Evolutionary conservation across 2,329 filamentous ascomycete species (phyloP), one percentile per base, ranked within the genome.

Genomic region (Fusarium newnesense): DNA sequence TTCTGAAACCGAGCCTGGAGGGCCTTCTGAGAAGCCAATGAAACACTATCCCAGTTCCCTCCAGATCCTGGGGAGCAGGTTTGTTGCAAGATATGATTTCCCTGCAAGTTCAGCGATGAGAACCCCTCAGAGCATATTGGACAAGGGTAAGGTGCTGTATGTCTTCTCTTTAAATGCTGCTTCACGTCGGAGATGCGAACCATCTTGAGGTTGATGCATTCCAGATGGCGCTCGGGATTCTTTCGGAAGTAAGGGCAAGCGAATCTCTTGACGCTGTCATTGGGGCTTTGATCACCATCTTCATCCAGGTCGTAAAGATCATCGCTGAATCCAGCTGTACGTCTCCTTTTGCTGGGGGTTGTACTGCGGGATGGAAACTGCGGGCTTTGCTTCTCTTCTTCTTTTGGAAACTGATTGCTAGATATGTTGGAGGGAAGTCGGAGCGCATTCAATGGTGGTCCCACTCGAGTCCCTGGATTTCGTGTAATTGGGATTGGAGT

Each of bases 271-370:
- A 36, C 0, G 6, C 0, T 6, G 0, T 52, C 49, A 6, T 15
- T 19, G 3, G n/a, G 30, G 12, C 4, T 26, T 1, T 19, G n/a
- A 8, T 24, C 1, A 0, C 12, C 11, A 11, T 26, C 30, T 34
- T 52, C 49, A 15, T 52, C 16, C 0, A 52, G 0, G 9, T 52
- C 30, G 6, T 10, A 26, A 19, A 52, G 49, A 0, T 26, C 30
- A 0, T 52, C 49, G n/a, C 2, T 3, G 0, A 26, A 5, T 19
- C 30, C 30, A 19, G 0, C 1, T 0, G 16, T 3, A 0, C 30
- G 30, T 2, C 30, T 52, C 6, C 2, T 36, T 9, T 52, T 52
- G 4, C 2, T 52, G 0, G 49, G 49, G 0, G 49, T 52, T 15
- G 49, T 9, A 3, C 21, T 50, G 0, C 47, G 47, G 8, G 47